Conservation (phyloP, 306 rosid species). For the Ziziphus jujuba region DNA sequence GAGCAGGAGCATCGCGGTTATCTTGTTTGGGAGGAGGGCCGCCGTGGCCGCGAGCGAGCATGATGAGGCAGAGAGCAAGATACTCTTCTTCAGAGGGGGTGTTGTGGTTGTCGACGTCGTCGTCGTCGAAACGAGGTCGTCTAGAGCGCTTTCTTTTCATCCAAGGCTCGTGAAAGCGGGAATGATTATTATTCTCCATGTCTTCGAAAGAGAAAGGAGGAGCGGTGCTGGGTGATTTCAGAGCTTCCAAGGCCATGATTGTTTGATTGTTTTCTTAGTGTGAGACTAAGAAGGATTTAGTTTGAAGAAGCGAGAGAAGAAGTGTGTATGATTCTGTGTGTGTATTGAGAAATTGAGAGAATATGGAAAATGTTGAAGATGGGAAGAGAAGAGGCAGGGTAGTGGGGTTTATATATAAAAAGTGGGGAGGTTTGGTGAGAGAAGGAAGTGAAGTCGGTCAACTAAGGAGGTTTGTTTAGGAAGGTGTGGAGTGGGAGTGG, state of each 20-base stretch:
- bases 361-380: neutral
- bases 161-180: slow-evolving; percentile 56
- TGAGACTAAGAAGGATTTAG: too few relatives aligned
- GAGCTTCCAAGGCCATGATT: slow-evolving; percentile 72
- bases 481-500: slow-evolving; percentile 17
- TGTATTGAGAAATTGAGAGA: neutral
- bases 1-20: neutral
- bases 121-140: slow-evolving; percentile 46
- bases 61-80: slow-evolving; percentile 95
- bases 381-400: neutral
- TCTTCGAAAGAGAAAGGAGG: slow-evolving; percentile 25
- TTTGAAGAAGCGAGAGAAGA: too few relatives aligned
- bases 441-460: slow-evolving; percentile 72
- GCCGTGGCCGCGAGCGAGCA: slow-evolving; percentile 70
- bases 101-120: too few relatives aligned
- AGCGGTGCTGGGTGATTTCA: slow-evolving; percentile 59
- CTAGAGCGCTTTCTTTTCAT: slow-evolving; percentile 69
- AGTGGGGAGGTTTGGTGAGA: slow-evolving; percentile 16
- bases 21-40: too few relatives aligned
- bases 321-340: neutral
- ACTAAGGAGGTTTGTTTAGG: slow-evolving; percentile 31
- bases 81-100: slow-evolving; percentile 73
- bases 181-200: slow-evolving; percentile 19
- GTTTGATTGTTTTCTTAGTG: too few relatives aligned
- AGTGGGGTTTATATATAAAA: neutral